A percentile compares a stretch with the other conserved stretches of the same genome.
Conservation (phyloP, 2,329 filamentous ascomycete genomes). For the Fusarium sororula region DNA sequence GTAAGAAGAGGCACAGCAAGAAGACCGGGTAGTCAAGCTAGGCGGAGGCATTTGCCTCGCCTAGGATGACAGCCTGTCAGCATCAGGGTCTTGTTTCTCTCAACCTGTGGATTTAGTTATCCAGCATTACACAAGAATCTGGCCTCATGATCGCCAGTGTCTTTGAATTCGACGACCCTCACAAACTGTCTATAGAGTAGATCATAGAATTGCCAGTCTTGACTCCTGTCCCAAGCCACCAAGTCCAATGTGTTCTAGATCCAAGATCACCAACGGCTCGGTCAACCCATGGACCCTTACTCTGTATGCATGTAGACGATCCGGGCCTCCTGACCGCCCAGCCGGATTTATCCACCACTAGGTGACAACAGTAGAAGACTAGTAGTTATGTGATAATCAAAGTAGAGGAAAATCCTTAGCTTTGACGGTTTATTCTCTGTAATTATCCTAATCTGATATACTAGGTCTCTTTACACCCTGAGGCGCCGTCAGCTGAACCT, state of each 20-base stretch:
- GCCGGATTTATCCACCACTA: constrained; percentile 24
- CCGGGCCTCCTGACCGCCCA: constrained; percentile 36
- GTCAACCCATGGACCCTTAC: not conserved
- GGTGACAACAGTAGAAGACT: not conserved
- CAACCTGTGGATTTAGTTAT: not conserved
- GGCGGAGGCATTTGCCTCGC: too few species aligned
- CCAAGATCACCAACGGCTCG: not conserved
- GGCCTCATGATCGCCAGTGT: not conserved
- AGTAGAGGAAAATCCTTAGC: not conserved
- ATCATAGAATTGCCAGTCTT: not conserved
- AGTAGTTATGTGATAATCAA: not conserved
- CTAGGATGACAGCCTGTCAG: too few species aligned
- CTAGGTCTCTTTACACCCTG: not conserved
- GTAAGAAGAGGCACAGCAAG: too few species aligned
- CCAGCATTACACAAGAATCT: not conserved
- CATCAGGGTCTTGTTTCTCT: too few species aligned
- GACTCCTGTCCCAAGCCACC: not conserved
- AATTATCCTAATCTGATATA: not conserved
- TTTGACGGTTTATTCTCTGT: not conserved
- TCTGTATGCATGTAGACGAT: constrained; percentile 29
- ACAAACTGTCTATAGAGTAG: not conserved
- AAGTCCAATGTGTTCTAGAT: not conserved
- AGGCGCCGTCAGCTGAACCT: not conserved
- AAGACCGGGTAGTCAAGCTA: too few species aligned
- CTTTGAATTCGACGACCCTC: not conserved